Evolutionary conservation across 2,329 filamentous ascomycete species (phyloP).

Genomic region (Colletotrichum orchidophilum): DNA sequence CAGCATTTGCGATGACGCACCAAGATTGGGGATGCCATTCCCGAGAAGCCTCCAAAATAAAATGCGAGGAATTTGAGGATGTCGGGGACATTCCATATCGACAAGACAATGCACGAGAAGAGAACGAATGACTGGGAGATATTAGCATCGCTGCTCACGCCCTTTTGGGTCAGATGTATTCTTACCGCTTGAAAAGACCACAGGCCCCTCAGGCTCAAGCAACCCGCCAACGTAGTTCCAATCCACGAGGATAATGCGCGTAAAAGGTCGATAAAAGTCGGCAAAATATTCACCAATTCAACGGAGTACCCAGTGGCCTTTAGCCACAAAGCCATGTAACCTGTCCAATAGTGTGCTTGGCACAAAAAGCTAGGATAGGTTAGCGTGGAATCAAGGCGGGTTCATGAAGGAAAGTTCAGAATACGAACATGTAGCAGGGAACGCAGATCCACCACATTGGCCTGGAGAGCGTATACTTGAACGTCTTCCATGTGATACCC

Average conservation of each 20-base stretch:
- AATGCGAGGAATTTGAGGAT: conserved; percentile 43
- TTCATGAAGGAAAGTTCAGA: accelerated
- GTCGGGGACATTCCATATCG: conserved; percentile 42
- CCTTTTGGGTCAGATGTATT: accelerated
- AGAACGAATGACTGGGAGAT: conserved; percentile 33
- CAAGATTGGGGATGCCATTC: conserved; percentile 43
- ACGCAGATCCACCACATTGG: conserved; percentile 39
- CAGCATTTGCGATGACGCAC: background rate
- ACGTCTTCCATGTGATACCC: conserved; percentile 37
- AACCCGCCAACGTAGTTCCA: conserved; percentile 40
- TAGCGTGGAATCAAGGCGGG: background rate
- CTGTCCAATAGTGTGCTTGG: conserved; percentile 38
- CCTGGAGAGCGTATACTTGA: conserved; percentile 36
- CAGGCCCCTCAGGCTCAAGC: conserved; percentile 39
- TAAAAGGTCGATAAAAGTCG: conserved; percentile 40
- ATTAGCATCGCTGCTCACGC: background rate
- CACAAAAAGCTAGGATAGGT: conserved; percentile 32
- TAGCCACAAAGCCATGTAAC: conserved; percentile 36
- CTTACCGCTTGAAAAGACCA: conserved; percentile 40
- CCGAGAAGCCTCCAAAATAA: conserved; percentile 43
- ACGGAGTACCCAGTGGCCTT: conserved; percentile 28
- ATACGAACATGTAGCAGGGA: conserved; percentile 34
- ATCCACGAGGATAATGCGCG: conserved; percentile 41
- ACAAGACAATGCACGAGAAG: conserved; percentile 41
- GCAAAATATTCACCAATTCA: conserved; percentile 30